Conservation (phyloP, 2,329 filamentous ascomycete species). For the Microthyrium microscopicum region DNA sequence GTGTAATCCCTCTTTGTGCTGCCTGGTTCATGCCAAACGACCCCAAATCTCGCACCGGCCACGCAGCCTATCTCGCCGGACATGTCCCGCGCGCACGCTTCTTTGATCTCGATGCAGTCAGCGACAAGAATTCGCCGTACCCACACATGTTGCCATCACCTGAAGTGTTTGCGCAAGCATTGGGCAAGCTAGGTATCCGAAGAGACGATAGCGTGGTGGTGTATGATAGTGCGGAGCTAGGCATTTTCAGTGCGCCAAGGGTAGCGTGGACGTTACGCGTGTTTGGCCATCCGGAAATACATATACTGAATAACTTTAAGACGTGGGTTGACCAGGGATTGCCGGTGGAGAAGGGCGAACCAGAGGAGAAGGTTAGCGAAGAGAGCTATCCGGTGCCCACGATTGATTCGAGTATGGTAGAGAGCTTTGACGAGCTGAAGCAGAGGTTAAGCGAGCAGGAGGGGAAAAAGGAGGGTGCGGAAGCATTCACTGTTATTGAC, state of each 20-base stretch:
- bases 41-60: conserved; percentile 52
- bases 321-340: conserved; percentile 76
- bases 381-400: conserved; percentile 27
- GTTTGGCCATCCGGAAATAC: conserved; percentile 79
- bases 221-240: conserved; percentile 80
- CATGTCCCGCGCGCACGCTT: conserved; percentile 84
- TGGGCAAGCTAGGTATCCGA: conserved; percentile 76
- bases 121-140: conserved; percentile 75
- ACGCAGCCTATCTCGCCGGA: conserved; percentile 62
- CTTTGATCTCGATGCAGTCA: conserved; percentile 88
- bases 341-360: conserved; percentile 63
- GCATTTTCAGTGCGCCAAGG: conserved; percentile 84
- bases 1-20: conserved; percentile 78
- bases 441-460: conserved; percentile 62
- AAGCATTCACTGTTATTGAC: conserved; percentile 78
- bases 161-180: conserved; percentile 67
- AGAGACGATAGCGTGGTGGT: conserved; percentile 83
- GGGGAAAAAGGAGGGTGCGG: conserved; percentile 63
- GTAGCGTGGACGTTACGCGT: conserved; percentile 86
- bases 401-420: conserved; percentile 45
- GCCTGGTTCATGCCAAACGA: conserved; percentile 96
- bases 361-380: conserved; percentile 28
- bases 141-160: conserved; percentile 89
- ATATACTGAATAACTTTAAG: conserved; percentile 89
- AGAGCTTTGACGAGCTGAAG: conserved; percentile 67